These are phyloP conservation scores for Phialemoniopsis sp. DNA, from an alignment of 2,329 filamentous ascomycete genomes.

Conservation along the genomic window DNA sequence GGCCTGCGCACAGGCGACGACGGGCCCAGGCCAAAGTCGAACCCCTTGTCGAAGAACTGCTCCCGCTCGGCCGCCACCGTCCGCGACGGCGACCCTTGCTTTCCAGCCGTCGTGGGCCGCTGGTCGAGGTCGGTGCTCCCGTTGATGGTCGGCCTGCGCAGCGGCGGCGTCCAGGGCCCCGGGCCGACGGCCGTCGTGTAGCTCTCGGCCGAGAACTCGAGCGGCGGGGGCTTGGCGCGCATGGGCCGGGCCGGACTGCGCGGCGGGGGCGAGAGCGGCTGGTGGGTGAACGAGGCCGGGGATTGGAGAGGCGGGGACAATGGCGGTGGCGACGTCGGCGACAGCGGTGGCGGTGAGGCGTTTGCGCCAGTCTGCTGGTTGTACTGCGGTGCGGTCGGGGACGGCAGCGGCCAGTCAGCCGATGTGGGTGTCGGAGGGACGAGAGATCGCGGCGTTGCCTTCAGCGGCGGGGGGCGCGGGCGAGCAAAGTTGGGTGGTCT, in stretches of 20 bases:
- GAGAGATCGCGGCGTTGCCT: background rate
- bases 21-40: conserved; percentile 1
- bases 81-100: conserved; percentile 9
- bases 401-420: conserved; percentile 13
- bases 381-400: background rate
- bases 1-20: conserved; percentile 8
- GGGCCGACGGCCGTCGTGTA: conserved; percentile 13
- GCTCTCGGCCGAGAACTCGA: conserved; percentile 11
- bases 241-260: conserved; percentile 1
- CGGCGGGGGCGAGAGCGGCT: conserved; percentile 3
- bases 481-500: too few relatives aligned
- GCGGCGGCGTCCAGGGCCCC: conserved; percentile 12
- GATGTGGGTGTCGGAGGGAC: conserved; percentile 6
- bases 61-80: conserved; percentile 1
- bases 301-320: background rate
- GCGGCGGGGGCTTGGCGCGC: conserved; percentile 1
- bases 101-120: conserved; percentile 2
- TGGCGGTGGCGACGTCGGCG: background rate
- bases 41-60: conserved; percentile 2
- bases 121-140: background rate
- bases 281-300: background rate
- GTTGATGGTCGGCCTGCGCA: conserved; percentile 3
- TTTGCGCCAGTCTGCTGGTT: too few relatives aligned
- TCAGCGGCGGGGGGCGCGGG: background rate
- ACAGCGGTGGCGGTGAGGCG: background rate